Base-by-base conservation (phyloP, 78 protist species). In the Chrysochromulina parva region DNA sequence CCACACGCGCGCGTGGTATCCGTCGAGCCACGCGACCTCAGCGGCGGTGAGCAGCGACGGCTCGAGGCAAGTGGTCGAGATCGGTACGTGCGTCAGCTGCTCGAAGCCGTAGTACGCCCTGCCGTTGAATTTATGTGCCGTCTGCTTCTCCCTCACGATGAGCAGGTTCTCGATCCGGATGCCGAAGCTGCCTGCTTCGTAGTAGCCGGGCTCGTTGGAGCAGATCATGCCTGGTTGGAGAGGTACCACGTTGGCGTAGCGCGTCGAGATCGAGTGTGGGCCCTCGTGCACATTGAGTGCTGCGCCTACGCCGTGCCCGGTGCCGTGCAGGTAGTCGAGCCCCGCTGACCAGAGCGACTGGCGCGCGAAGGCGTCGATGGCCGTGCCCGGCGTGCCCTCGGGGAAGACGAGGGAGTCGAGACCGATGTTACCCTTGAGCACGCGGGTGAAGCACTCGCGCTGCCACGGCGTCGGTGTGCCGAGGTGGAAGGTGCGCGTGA, bases 251-350 rank as follows among this genome's bases (percentile, higher is more conserved):
- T 74, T 74, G 24, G 48, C n/a, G 57, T 5, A 38, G 13, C 84
- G 84, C 53, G 84, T 26, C 57, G 57, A 50, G n/a, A 74, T 48
- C 19, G 57, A 48, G 38, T 74, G 87, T 48, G 90, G 90, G 48
- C 96, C 99, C 78, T 98, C 99, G 91, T 98, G 99, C 52, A 98
- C 99, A 85, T 90, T 92, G 26, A 97, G 86, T 92, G 81, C 96
- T 3, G 97, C 88, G 1, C 99, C 99, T 20, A 98, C 99, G 60
- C 99, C 99, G 88, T 98, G 99, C 47, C 99, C 98, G 1, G 99
- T 97, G 13, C 99, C 99, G 76, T 98, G 99, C 10, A 93, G 60
- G 82, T 92, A 92, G 62, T 92, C 91, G 14, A 87, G 88, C 84
- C 94, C 94, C 73, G 54, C 91, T 50, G 3, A 28, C 93, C 93